phyloP scores from a whole-genome alignment of 352 stramenopile genomes.

The Globisporangium paddicum region DNA sequence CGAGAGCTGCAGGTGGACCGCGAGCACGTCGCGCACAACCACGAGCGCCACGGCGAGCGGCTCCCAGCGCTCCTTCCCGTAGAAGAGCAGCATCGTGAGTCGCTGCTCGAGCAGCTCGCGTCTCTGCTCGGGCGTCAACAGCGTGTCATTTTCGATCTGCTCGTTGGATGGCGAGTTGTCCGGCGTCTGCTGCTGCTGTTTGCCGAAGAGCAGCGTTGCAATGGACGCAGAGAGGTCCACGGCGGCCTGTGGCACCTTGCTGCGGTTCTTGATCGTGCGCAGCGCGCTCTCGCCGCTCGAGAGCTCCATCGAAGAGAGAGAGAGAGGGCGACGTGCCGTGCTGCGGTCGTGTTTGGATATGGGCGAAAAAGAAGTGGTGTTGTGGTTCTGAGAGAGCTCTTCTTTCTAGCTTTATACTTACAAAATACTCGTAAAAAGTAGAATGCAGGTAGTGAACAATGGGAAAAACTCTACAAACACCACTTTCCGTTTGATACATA shows the following conservation, averaged over 20 bases:
- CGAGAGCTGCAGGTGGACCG: conserved; percentile 22
- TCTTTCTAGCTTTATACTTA: neutral
- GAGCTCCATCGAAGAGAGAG: conserved; percentile 50
- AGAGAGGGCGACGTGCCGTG: neutral
- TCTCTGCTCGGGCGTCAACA: conserved; percentile 6
- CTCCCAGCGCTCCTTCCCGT: conserved; percentile 67
- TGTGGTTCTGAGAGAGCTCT: neutral
- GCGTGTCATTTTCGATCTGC: conserved; percentile 7
- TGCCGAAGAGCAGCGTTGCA: conserved; percentile 21
- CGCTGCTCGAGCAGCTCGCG: conserved; percentile 43
- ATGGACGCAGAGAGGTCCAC: conserved; percentile 34
- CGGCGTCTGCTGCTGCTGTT: neutral
- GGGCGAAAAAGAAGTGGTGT: neutral
- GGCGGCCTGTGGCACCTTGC: conserved; percentile 40
- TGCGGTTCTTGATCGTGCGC: conserved; percentile 67
- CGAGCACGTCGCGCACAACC: conserved; percentile 47
- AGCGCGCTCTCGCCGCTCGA: conserved; percentile 59
- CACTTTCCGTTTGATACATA: neutral
- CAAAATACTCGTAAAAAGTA: neutral
- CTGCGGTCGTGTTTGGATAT: neutral
- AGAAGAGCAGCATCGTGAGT: conserved; percentile 45
- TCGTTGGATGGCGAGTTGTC: conserved; percentile 2
- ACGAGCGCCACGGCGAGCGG: conserved; percentile 61
- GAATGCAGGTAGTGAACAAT: neutral
- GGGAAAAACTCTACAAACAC: neutral